Base-by-base conservation (phyloP, 2,329 filamentous ascomycete genomes). In the Phyllosticta capitalensis region DNA sequence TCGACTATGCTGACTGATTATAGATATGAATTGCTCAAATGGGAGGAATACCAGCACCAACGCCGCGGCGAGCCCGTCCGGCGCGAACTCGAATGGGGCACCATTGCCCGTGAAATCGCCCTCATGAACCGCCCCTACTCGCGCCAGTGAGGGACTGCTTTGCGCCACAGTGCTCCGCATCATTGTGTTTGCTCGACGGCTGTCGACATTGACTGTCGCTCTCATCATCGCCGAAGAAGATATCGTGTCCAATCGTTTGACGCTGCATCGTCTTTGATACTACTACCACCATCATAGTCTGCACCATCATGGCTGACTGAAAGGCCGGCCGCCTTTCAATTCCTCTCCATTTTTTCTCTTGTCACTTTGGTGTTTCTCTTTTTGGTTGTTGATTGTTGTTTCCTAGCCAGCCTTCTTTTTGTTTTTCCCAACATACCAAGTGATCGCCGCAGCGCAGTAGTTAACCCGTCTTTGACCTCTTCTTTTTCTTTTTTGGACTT, bases 91-190 rank as follows among this genome's bases (percentile, higher is more conserved):
- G 94, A 97, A 74, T 99, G 94, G 94, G 82, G 83, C 7, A 89
- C 90, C 54, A 88, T 97, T 62, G 82, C 90, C 6, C 82, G 91
- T 65, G 92, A 97, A 74, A 92, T 99, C 65, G 92, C 94, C 4
- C 79, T 92, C 26, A 95, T 99, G 90, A 99, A 99, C 71, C 86
- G 89, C 67, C 94, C 94, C 17, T 97, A 97, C 74, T 87, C 89
- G 19, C 80, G 88, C 14, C 57, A 59, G 53, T 59, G 57, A 59
- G 2, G 21, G 49, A 2, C 21, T 38, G 30, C 10, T 5, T 38
- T 9, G 12, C 6, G 4, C 9, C 12, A 10, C 30, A 12, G 10
- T 38, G 30, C 9, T n/a, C 49, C n/a, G 49, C 10, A n/a, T 51
- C 21, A 51, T 20, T 51, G 21, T 20, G 49, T 3, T 21, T 38